phyloP scores from a whole-genome alignment of 1,284 basidiomycete species.

The Ustilago hordei region DNA sequence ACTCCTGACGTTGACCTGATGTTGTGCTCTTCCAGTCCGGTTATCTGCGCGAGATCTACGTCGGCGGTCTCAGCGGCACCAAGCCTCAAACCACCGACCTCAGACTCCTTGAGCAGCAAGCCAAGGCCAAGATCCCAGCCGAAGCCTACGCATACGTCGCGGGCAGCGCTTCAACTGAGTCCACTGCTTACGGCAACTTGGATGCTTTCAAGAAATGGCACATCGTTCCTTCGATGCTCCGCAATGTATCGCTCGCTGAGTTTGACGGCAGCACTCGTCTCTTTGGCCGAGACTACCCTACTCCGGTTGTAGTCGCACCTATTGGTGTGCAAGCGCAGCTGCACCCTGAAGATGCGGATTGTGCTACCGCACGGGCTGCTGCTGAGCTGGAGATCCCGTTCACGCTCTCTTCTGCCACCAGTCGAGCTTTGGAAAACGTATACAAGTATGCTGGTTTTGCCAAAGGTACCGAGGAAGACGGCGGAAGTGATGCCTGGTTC shows the following conservation, averaged over 20 bases:
- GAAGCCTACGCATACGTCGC: slow-evolving; percentile 61
- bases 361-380: slow-evolving; percentile 51
- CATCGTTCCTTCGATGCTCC: slow-evolving; percentile 58
- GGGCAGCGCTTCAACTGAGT: slow-evolving; percentile 56
- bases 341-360: slow-evolving; percentile 43
- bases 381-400: slow-evolving; percentile 52
- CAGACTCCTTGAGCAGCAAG: slow-evolving; percentile 48
- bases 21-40: slow-evolving; percentile 19
- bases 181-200: slow-evolving; percentile 51
- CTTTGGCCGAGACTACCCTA: slow-evolving; percentile 52
- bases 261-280: slow-evolving; percentile 42
- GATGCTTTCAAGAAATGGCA: slow-evolving; percentile 51
- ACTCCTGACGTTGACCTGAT: neutral
- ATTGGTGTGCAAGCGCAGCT: slow-evolving; percentile 62
- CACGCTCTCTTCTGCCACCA: slow-evolving; percentile 57
- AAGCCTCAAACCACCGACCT: slow-evolving; percentile 47
- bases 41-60: slow-evolving; percentile 59
- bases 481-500: slow-evolving; percentile 56
- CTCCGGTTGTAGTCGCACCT: slow-evolving; percentile 59
- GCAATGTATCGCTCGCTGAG: slow-evolving; percentile 38
- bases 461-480: slow-evolving; percentile 20
- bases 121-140: slow-evolving; percentile 43
- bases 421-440: slow-evolving; percentile 53
- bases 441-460: slow-evolving; percentile 34
- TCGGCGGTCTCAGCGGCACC: slow-evolving; percentile 44